phyloP scores from a whole-genome alignment of 225 moss, liverwort and hornwort species.

The Rhytidiadelphus loreus region DNA sequence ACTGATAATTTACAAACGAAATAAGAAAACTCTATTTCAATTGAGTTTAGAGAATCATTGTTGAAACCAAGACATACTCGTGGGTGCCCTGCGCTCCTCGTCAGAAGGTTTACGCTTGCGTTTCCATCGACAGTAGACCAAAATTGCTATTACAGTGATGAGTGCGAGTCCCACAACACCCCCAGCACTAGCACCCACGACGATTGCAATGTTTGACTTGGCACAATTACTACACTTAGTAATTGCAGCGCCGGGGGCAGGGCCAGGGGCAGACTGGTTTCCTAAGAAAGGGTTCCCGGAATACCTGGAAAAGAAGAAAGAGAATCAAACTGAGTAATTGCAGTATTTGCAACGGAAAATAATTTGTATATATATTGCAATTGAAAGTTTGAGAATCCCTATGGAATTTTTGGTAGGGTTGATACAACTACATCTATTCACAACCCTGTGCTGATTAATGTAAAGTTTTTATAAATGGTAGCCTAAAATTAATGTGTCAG shows the following conservation, averaged over 20 bases:
- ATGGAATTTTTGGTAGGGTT: neutral
- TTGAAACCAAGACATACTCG: neutral
- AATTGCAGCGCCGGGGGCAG: accelerated
- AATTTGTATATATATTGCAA: no score
- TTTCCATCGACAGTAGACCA: neutral
- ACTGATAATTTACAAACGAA: no score
- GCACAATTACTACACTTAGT: neutral
- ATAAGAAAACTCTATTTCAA: neutral
- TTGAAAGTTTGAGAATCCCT: neutral
- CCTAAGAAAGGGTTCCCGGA: neutral
- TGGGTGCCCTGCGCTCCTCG: neutral
- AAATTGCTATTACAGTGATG: neutral
- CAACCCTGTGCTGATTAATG: neutral
- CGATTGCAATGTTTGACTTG: neutral
- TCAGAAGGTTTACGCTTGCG: neutral
- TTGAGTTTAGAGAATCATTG: neutral
- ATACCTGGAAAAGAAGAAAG: neutral
- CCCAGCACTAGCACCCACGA: neutral
- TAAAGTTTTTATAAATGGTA: neutral
- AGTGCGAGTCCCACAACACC: neutral
- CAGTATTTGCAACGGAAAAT: neutral
- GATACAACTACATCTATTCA: no score
- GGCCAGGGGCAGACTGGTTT: neutral
- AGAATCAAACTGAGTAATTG: neutral
- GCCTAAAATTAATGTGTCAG: no score